A percentile compares a stretch with the other conserved stretches of the same genome.
phyloP scores from a whole-genome alignment of 805 yeast species.

The Naumovozyma castellii region DNA sequence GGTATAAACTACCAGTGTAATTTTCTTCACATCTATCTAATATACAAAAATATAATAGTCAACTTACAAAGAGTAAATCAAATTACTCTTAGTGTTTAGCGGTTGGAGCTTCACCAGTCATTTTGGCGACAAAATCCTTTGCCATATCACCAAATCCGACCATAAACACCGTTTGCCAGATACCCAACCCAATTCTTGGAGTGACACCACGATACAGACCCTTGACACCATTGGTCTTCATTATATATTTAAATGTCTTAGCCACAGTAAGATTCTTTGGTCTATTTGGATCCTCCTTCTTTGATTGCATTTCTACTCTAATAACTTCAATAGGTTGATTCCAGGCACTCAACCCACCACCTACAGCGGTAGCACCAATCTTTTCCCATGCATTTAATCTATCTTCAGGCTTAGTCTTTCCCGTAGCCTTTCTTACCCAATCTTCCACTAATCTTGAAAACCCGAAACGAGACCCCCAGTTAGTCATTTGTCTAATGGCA shows the following conservation, averaged over 20 bases:
- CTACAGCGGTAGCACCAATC: slow-evolving; percentile 74
- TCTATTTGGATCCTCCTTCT: slow-evolving; percentile 88
- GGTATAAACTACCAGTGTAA: neutral
- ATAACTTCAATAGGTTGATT: slow-evolving; percentile 98
- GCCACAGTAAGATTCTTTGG: slow-evolving; percentile 81
- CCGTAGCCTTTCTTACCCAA: slow-evolving; percentile 52
- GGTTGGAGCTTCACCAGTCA: slow-evolving; percentile 52
- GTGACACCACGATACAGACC: slow-evolving; percentile 95
- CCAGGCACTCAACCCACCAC: slow-evolving; percentile 98
- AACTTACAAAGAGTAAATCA: neutral
- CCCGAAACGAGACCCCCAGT: slow-evolving; percentile 98
- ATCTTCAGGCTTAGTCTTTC: slow-evolving; percentile 46
- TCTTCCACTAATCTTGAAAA: slow-evolving; percentile 87
- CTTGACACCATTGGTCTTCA: slow-evolving; percentile 68
- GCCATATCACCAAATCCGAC: slow-evolving; percentile 96
- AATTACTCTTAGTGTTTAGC: slow-evolving; percentile 28
- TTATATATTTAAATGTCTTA: slow-evolving; percentile 74
- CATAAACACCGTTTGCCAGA: slow-evolving; percentile 98
- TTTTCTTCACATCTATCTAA: neutral
- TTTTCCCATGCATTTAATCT: slow-evolving; percentile 70
- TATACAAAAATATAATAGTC: neutral
- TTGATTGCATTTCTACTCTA: slow-evolving; percentile 96
- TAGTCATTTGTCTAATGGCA: slow-evolving; percentile 97
- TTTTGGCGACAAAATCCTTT: slow-evolving; percentile 52
- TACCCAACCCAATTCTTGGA: slow-evolving; percentile 91